These are phyloP conservation scores for Oryza glumipatula DNA, from an alignment of 176 grass and related monocot species.

Conservation along the genomic window DNA sequence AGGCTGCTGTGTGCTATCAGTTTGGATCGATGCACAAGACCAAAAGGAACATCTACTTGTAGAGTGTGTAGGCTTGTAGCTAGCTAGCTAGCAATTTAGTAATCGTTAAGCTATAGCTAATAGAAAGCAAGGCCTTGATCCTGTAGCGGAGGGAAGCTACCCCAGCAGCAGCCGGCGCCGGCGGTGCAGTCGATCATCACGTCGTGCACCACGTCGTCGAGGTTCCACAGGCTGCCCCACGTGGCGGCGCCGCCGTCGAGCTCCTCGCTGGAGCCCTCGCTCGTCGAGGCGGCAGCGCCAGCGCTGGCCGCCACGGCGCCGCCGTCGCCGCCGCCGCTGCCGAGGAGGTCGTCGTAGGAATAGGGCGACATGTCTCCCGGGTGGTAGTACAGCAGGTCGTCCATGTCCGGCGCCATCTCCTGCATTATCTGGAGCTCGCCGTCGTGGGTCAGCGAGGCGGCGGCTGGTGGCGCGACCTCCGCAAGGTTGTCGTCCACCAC, in stretches of 20 bases:
- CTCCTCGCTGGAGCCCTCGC: constrained; percentile 51
- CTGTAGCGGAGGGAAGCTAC: constrained; percentile 38
- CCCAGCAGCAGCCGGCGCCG: constrained; percentile 44
- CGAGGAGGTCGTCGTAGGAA: constrained; percentile 7
- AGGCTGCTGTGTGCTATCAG: not conserved
- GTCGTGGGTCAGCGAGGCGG: not conserved
- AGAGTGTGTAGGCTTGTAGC: not conserved
- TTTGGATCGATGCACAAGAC: not conserved
- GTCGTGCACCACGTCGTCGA: constrained; percentile 57
- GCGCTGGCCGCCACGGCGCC: not conserved
- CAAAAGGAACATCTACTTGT: constrained; percentile 28
- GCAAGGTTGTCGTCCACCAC: not conserved
- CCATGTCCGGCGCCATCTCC: constrained; percentile 37
- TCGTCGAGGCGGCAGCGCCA: not conserved
- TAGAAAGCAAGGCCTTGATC: constrained; percentile 48
- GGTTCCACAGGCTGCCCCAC: constrained; percentile 96
- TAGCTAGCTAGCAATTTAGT: not conserved
- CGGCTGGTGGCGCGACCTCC: not conserved
- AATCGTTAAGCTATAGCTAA: constrained; percentile 15
- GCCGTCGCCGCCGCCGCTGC: constrained; percentile 30
- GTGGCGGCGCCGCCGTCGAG: constrained; percentile 41
- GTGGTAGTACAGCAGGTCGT: constrained; percentile 45
- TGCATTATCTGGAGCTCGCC: constrained; percentile 6
- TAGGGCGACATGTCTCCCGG: constrained; percentile 38
- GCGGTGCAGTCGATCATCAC: constrained; percentile 32